These are phyloP conservation scores for Closterium sp. DNA, from an alignment of 139 green algal species.

Conservation along the genomic window DNA sequence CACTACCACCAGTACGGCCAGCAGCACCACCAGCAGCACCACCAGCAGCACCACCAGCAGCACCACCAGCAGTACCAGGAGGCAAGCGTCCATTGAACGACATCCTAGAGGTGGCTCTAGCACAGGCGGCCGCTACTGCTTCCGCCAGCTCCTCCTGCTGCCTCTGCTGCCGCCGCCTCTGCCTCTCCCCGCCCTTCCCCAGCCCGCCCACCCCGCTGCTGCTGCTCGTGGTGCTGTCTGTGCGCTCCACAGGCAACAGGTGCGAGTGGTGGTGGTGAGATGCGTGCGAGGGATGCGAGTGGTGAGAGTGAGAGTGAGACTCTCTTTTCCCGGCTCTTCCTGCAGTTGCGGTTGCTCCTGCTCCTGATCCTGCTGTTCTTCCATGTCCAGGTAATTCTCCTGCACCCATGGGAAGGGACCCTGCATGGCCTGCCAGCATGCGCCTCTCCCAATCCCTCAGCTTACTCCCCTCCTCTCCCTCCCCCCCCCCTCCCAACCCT, in stretches of 20 bases:
- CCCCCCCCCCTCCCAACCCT: not conserved
- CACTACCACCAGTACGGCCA: not conserved
- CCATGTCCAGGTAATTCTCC: not conserved
- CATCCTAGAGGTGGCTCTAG: not conserved
- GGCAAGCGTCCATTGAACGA: not conserved
- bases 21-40: not conserved
- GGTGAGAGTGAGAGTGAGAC: not conserved
- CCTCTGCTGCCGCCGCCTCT: not conserved
- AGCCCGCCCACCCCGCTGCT: not conserved
- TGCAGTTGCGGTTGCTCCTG: too few species aligned
- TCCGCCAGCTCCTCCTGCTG: not conserved
- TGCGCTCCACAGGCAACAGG: not conserved
- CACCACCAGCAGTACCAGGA: not conserved
- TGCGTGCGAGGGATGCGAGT: not conserved
- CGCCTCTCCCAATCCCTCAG: not conserved
- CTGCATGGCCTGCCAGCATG: not conserved
- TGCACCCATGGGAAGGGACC: not conserved
- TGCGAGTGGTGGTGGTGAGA: not conserved
- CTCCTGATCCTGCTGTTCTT: not conserved
- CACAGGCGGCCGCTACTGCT: not conserved
- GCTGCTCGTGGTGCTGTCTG: not conserved
- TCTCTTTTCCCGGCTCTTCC: not conserved
- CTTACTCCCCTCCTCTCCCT: not conserved
- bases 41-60: not conserved
- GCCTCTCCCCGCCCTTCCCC: not conserved